phyloP scores from a whole-genome alignment of 345 rosid species.

The Brassica carinata region DNA sequence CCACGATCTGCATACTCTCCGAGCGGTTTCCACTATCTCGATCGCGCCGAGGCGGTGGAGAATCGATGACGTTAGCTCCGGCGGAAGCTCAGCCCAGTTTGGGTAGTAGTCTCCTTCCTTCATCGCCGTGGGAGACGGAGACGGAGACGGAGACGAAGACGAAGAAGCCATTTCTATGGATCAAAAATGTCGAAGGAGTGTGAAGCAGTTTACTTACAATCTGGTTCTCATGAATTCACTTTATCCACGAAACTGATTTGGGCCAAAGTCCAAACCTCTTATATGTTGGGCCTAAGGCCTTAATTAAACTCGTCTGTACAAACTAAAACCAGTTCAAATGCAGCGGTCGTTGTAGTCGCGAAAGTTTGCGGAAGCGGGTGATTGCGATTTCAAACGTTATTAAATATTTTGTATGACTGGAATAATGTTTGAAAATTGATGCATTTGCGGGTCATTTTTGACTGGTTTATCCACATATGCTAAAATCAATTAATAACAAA shows the following conservation, averaged over 20 bases:
- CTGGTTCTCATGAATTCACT: background rate
- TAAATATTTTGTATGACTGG: too few relatives aligned
- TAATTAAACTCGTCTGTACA: background rate
- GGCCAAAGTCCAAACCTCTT: background rate
- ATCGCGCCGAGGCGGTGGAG: constrained; percentile 45
- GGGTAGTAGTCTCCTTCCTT: background rate
- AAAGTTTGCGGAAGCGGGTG: too few relatives aligned
- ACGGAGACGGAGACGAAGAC: background rate
- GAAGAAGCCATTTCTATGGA: background rate
- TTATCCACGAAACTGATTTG: background rate
- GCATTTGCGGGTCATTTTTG: too few relatives aligned
- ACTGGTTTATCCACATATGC: too few relatives aligned
- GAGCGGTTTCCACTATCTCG: constrained; percentile 47
- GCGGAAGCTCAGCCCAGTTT: background rate
- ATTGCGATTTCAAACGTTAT: too few relatives aligned
- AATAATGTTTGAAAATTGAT: too few relatives aligned
- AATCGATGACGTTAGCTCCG: constrained; percentile 38
- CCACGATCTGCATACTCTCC: constrained; percentile 51
- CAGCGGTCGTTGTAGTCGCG: too few relatives aligned
- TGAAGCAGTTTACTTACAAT: background rate
- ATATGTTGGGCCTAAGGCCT: background rate
- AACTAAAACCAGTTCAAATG: too few relatives aligned
- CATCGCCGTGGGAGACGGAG: background rate
- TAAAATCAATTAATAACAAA: too few relatives aligned
- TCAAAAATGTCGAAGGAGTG: background rate